phyloP scores from a whole-genome alignment of 352 stramenopile genomes.

The Globisporangium nagaii region DNA sequence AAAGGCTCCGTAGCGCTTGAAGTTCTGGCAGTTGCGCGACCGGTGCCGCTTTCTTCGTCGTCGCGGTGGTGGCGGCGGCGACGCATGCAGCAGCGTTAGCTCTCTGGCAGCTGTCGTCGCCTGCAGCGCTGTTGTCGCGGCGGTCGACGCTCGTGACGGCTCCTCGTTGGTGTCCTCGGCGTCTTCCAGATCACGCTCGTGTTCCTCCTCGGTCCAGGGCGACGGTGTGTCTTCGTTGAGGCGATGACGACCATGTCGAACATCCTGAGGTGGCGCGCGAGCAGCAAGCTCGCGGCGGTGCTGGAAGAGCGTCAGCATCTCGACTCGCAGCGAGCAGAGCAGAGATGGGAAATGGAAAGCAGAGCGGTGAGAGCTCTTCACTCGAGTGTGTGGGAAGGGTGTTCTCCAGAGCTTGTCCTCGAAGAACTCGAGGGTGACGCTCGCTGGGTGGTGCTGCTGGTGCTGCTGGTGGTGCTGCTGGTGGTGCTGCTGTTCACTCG shows the following conservation, averaged over 20 bases:
- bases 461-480: too few relatives aligned
- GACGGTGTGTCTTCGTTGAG: background rate
- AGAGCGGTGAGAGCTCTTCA: background rate
- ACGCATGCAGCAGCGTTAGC: too few relatives aligned
- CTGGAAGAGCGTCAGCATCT: slow-evolving; percentile 7
- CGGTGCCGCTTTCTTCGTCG: slow-evolving; percentile 9
- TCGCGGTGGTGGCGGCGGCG: background rate
- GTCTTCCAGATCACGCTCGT: background rate
- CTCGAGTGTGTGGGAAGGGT: too few relatives aligned
- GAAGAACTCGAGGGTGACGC: too few relatives aligned
- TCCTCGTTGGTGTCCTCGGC: too few relatives aligned
- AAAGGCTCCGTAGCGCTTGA: slow-evolving; percentile 6
- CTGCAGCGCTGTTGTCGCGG: background rate
- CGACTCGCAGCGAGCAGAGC: too few relatives aligned
- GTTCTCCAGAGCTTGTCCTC: too few relatives aligned
- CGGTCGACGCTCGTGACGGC: too few relatives aligned
- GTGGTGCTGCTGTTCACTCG: too few relatives aligned
- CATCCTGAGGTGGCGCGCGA: background rate
- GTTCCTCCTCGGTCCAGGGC: background rate
- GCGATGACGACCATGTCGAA: background rate
- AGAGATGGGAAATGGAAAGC: background rate
- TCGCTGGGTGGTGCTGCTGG: too few relatives aligned
- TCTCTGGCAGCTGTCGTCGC: too few relatives aligned
- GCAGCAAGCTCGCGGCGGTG: background rate
- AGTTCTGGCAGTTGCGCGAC: slow-evolving; percentile 24